Base-by-base conservation (phyloP, 768 basidiomycete species). In the Leccinum disarticulatum region DNA sequence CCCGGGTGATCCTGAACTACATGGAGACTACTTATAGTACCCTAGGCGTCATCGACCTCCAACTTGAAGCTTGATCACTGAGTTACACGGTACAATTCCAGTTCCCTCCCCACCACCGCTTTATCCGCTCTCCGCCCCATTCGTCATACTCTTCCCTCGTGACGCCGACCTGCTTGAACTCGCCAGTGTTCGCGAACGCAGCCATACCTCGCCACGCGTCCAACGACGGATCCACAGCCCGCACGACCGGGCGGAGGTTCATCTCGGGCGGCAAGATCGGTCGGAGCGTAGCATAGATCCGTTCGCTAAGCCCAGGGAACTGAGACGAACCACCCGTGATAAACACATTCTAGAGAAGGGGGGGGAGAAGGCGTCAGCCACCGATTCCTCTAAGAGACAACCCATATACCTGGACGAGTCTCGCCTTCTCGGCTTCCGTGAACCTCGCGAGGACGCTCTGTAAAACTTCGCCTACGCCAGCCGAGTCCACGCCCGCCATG, bases 181-280 rank as follows among this genome's bases (percentile, higher is more conserved):
- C 83, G 0, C 77, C 75, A n/a, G 83, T 83, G 62, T 71, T 73
- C 41, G 85, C 83, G 67, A 89, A 89, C 53, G 80, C 80, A 14
- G 91, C 91, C 93, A 99, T 95, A 7, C 97, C 97, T 46, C 83
- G 80, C 95, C 95, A 99, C 15, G 95, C 89, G 66, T 96, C 93
- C 61, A 86, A 64, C 13, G 75, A 62, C 1, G 91, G 85, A 69
- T 97, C 86, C 2, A 67, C 74, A 1, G 95, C 91, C 1, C 80
- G 76, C 35, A 76, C 72, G 47, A 95, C 82, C 49, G 80, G 71
- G 0, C 63, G 56, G 22, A 99, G 80, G 6, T 83, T 79, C 76
- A 90, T 89, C 58, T 88, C 89, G 14, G 93, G 90, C 0, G 93
- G 91, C 9, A 98, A 79, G 54, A 95, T 84, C 2, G 95, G 91